Percentiles rank a stretch among this genome's conserved stretches.
These are phyloP conservation scores for Gnetum montanum DNA, from an alignment of 75 land plant genomes.

Conservation along the genomic window DNA sequence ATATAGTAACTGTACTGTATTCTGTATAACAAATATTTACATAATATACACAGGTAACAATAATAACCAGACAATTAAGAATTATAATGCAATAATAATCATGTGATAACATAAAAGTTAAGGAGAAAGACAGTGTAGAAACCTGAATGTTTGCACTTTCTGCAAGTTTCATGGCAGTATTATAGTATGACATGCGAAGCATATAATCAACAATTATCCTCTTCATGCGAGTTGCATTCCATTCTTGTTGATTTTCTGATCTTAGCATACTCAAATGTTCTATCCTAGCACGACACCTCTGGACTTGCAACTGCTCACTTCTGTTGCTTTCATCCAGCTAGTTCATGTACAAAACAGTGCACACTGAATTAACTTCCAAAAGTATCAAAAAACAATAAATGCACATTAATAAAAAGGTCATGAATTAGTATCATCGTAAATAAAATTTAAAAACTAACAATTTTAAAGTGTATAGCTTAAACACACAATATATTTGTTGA, in stretches of 20 bases:
- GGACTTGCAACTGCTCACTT: slow-evolving; percentile 71
- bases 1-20: too few species aligned
- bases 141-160: slow-evolving; percentile 74
- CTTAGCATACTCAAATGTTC: slow-evolving; percentile 69
- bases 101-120: not conserved
- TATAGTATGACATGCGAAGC: slow-evolving; percentile 82
- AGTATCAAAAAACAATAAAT: slow-evolving; percentile 5
- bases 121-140: not conserved
- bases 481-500: too few species aligned
- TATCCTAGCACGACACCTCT: slow-evolving; percentile 71
- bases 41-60: too few species aligned
- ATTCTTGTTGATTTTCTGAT: slow-evolving; percentile 42
- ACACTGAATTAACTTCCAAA: too few species aligned
- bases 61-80: too few species aligned
- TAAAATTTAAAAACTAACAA: not conserved
- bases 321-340: slow-evolving; percentile 89
- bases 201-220: slow-evolving; percentile 92
- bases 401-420: not conserved
- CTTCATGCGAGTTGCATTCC: slow-evolving; percentile 61
- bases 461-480: too few species aligned
- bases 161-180: slow-evolving; percentile 67
- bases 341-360: too few species aligned
- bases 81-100: too few species aligned
- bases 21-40: too few species aligned
- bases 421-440: not conserved